Conservation (phyloP, 2,329 filamentous ascomycete genomes). For the Sordariomycetes sp. region DNA sequence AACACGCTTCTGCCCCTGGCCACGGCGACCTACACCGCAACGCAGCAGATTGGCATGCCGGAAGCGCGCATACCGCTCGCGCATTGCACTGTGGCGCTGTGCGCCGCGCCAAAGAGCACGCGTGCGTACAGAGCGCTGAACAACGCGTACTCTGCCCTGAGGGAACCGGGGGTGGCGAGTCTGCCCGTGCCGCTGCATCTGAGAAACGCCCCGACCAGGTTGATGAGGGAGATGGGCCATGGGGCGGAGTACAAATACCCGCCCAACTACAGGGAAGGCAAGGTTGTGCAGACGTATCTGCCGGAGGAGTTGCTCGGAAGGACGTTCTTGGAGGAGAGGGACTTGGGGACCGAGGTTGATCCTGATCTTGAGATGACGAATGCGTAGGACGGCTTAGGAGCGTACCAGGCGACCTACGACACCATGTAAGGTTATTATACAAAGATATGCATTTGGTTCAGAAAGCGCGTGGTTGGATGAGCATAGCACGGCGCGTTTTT, state of each 20-base stretch:
- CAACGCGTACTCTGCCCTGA: slow-evolving; percentile 68
- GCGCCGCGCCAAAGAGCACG: slow-evolving; percentile 77
- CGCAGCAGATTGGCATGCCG: slow-evolving; percentile 90
- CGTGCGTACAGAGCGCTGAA: slow-evolving; percentile 74
- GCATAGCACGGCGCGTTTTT: no score
- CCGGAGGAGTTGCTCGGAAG: slow-evolving; percentile 65
- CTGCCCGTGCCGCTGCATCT: slow-evolving; percentile 81
- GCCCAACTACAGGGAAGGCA: slow-evolving; percentile 76
- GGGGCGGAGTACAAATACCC: slow-evolving; percentile 95
- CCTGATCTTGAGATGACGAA: slow-evolving; percentile 45
- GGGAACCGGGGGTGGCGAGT: slow-evolving; percentile 74
- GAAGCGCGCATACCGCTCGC: slow-evolving; percentile 89
- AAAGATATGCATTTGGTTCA: no score
- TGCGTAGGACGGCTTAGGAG: slow-evolving; percentile 4
- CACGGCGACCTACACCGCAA: slow-evolving; percentile 76
- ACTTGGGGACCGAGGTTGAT: slow-evolving; percentile 74
- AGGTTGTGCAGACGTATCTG: slow-evolving; percentile 82
- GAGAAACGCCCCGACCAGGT: slow-evolving; percentile 79
- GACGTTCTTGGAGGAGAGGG: slow-evolving; percentile 67
- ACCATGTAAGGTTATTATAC: no score
- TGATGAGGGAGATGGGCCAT: slow-evolving; percentile 91
- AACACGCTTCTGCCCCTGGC: slow-evolving; percentile 75
- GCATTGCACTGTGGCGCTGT: slow-evolving; percentile 75
- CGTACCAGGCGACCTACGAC: no score
- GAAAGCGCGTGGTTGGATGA: no score